These are phyloP conservation scores for Coniferiporia weirii DNA, from an alignment of 1,284 basidiomycete species.

Conservation along the genomic window DNA sequence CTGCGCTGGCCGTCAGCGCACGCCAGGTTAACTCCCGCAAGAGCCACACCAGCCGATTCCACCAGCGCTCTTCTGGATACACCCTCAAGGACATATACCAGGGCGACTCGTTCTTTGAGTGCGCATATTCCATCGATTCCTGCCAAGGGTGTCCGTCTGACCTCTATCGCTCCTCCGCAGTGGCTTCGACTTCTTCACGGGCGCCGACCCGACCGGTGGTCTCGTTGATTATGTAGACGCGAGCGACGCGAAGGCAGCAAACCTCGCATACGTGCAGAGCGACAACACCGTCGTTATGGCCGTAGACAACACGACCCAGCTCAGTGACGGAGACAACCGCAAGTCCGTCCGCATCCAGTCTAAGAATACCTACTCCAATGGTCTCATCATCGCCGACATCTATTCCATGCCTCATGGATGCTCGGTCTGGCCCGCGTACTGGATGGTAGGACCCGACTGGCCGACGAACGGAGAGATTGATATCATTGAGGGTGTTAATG, in stretches of 20 bases:
- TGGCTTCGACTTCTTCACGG: conserved; percentile 58
- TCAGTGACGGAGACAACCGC: conserved; percentile 50
- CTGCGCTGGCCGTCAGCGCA: conserved; percentile 16
- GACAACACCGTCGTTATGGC: conserved; percentile 52
- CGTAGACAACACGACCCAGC: conserved; percentile 52
- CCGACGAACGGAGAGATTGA: conserved; percentile 72
- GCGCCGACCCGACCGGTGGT: conserved; percentile 61
- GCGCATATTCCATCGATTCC: conserved; percentile 2
- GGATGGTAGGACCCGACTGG: conserved; percentile 60
- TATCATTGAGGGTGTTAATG: conserved; percentile 67
- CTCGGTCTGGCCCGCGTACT: conserved; percentile 77
- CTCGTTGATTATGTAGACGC: conserved; percentile 49
- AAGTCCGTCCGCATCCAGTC: conserved; percentile 71
- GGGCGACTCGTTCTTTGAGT: conserved; percentile 27
- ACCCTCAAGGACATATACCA: conserved; percentile 23
- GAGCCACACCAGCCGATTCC: conserved; percentile 7
- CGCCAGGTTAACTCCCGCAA: not conserved
- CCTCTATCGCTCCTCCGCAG: conserved; percentile 29
- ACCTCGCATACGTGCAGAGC: conserved; percentile 54
- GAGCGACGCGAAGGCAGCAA: conserved; percentile 40
- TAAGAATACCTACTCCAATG: conserved; percentile 59
- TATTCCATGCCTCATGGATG: conserved; percentile 74
- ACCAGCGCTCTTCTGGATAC: conserved; percentile 4
- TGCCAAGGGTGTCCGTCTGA: not conserved
- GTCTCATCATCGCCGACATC: conserved; percentile 79